Evolutionary conservation across 2,329 filamentous ascomycete species (phyloP), one percentile per base, ranked within the genome.

Genomic region (Didymosphaeria variabile): DNA sequence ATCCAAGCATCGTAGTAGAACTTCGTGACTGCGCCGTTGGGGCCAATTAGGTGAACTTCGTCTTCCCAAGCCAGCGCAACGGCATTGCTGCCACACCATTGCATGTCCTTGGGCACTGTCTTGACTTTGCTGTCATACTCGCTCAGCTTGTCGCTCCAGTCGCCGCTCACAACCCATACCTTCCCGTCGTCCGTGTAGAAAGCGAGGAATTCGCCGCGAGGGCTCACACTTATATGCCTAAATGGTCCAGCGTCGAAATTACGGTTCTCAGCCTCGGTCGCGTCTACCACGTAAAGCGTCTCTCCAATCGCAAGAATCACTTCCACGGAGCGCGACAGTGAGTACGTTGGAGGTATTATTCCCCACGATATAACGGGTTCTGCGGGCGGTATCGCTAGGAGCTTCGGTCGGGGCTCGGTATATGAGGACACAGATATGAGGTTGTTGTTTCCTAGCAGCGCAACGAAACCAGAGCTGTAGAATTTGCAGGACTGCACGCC

Each of bases 1-100:
- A 99, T 91, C 64, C 92, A 90, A 9, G 90, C 92, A 72, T 98
- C 93, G 77, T 98, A 98, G 69, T 93, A 94, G 77, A 93, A 95
- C 78, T 86, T 89, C 32, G 86, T 88, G 5, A 91, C 89, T 10
- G 91, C 87, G 46, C 92, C 92, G 40, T 90, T 91, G 0, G 93
- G 93, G 0, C 94, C 95, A 62, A 99, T 91, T 31, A 99, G 85
- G 73, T 97, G 95, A 4, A 99, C 90, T 77, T 99, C 95, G 73
- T 99, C 95, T 74, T 98, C 95, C 95, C 95, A 99, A 0, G 94
- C 94, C 70, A 99, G 88, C 31, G 97, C 88, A 3, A 95, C 91
- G 15, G 94, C 93, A 78, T 98, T 94, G 71, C 95, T 94, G 5
- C 95, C 95, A 77, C 95, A 99, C 95, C 95, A 99, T 71, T 95